A percentile compares a stretch with the other conserved stretches of the same genome.
Evolutionary conservation across 1,284 basidiomycete species (phyloP).

Genomic region (Ganoderma boninense): DNA sequence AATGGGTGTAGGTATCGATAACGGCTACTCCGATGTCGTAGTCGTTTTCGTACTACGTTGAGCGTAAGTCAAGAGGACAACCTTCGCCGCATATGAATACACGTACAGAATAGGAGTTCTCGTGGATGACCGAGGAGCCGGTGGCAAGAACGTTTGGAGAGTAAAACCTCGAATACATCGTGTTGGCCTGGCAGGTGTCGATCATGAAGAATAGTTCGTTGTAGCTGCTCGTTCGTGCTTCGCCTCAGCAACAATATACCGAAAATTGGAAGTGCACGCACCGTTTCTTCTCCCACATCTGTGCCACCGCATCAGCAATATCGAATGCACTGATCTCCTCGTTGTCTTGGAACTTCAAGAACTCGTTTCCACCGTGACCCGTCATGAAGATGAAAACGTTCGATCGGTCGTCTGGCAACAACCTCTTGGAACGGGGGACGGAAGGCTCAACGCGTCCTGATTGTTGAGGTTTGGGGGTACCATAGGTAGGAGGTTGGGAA

Average conservation of each 20-base stretch:
- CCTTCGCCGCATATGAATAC: neutral
- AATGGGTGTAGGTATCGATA: constrained; percentile 96
- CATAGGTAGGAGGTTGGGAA: neutral
- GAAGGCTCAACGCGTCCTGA: constrained; percentile 77
- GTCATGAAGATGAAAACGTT: constrained; percentile 99
- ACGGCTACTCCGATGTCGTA: constrained; percentile 94
- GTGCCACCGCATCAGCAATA: constrained; percentile 95
- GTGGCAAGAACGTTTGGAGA: constrained; percentile 96
- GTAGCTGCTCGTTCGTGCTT: constrained; percentile 63
- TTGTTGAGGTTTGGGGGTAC: neutral
- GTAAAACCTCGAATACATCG: constrained; percentile 95
- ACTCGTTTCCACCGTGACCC: constrained; percentile 97
- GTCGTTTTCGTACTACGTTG: constrained; percentile 86
- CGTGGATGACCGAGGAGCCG: constrained; percentile 86
- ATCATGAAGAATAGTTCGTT: constrained; percentile 99
- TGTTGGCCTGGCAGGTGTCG: constrained; percentile 98
- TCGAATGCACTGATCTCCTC: constrained; percentile 98
- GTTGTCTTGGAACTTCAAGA: constrained; percentile 98
- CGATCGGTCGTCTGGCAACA: constrained; percentile 90
- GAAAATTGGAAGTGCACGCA: constrained; percentile 42
- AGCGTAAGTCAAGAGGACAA: neutral
- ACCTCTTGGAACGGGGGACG: constrained; percentile 90
- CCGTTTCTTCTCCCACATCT: constrained; percentile 98
- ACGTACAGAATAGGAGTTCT: constrained; percentile 94
- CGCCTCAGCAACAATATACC: neutral